Conservation (phyloP, 108 stramenopile genomes). For the Fragilariopsis cylindrus region DNA sequence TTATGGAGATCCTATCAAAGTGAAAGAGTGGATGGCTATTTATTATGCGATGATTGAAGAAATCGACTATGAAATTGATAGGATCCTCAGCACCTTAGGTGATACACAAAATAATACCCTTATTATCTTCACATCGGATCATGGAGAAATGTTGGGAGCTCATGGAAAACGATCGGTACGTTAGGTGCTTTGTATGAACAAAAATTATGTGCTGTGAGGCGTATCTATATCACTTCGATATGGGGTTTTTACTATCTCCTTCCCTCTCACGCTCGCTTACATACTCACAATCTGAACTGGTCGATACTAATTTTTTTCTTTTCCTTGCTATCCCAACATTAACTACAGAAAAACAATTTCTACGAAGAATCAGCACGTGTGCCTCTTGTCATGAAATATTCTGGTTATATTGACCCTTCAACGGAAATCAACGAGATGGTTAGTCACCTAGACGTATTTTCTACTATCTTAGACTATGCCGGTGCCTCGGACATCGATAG, state of each 20-base stretch:
- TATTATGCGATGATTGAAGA: conserved; percentile 33
- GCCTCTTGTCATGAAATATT: conserved; percentile 18
- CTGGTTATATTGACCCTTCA: conserved; percentile 18
- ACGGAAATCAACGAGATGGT: conserved; percentile 19
- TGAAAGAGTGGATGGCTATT: conserved; percentile 26
- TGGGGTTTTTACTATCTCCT: too few relatives aligned
- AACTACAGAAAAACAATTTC: conserved; percentile 21
- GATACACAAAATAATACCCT: conserved; percentile 29
- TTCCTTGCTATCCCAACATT: too few relatives aligned
- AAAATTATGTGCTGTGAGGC: background rate
- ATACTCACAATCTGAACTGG: background rate
- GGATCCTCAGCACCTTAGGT: conserved; percentile 10
- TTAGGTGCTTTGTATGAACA: background rate
- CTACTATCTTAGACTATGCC: conserved; percentile 30
- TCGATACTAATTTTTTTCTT: too few relatives aligned
- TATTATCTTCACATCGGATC: conserved; percentile 31
- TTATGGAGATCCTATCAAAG: conserved; percentile 2
- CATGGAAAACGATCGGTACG: conserved; percentile 9
- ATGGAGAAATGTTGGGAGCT: conserved; percentile 39
- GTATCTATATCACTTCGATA: background rate
- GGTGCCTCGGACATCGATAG: background rate
- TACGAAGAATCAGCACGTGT: conserved; percentile 32
- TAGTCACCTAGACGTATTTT: conserved; percentile 22
- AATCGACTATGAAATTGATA: conserved; percentile 22
- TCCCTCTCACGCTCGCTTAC: background rate